These are phyloP conservation scores for Penicillium psychrosexuale DNA, from an alignment of 2,329 filamentous ascomycete species.

Conservation along the genomic window DNA sequence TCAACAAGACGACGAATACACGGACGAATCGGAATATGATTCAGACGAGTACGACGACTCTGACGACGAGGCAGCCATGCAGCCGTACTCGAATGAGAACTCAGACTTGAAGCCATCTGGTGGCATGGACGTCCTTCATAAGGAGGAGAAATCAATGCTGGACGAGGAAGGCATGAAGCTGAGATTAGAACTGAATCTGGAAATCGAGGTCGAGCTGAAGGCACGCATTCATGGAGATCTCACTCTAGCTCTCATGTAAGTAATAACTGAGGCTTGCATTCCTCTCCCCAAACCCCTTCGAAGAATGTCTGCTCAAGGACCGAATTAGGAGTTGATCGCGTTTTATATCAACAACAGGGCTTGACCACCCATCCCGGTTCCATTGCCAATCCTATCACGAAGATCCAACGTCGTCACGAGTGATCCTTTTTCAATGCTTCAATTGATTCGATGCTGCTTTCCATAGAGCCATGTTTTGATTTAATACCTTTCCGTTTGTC, in stretches of 20 bases:
- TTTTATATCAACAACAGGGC: slow-evolving; percentile 18
- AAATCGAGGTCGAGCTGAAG: slow-evolving; percentile 62
- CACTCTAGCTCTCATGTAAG: slow-evolving; percentile 52
- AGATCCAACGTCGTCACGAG: slow-evolving; percentile 11
- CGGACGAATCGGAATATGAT: slow-evolving; percentile 32
- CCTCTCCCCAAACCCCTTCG: background rate
- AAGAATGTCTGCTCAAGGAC: slow-evolving; percentile 17
- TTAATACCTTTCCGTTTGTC: background rate
- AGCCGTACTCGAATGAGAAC: slow-evolving; percentile 27
- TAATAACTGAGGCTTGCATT: slow-evolving; percentile 12
- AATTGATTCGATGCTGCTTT: background rate
- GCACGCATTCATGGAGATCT: slow-evolving; percentile 64
- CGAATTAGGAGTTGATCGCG: slow-evolving; percentile 26
- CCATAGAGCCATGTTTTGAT: slow-evolving; percentile 12
- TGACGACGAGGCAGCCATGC: slow-evolving; percentile 22
- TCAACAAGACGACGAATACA: slow-evolving; percentile 27
- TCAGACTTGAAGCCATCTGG: slow-evolving; percentile 24
- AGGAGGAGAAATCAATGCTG: slow-evolving; percentile 28
- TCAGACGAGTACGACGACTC: slow-evolving; percentile 31
- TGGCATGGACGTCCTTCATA: slow-evolving; percentile 29
- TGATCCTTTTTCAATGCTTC: background rate
- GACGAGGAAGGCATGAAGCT: slow-evolving; percentile 51
- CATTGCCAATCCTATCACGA: slow-evolving; percentile 17
- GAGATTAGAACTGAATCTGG: slow-evolving; percentile 59
- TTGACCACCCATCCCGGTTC: slow-evolving; percentile 10